Evolutionary conservation across 306 rosid genomes (phyloP), one percentile per base, ranked within the genome.

Genomic region (Rosa rugosa): DNA sequence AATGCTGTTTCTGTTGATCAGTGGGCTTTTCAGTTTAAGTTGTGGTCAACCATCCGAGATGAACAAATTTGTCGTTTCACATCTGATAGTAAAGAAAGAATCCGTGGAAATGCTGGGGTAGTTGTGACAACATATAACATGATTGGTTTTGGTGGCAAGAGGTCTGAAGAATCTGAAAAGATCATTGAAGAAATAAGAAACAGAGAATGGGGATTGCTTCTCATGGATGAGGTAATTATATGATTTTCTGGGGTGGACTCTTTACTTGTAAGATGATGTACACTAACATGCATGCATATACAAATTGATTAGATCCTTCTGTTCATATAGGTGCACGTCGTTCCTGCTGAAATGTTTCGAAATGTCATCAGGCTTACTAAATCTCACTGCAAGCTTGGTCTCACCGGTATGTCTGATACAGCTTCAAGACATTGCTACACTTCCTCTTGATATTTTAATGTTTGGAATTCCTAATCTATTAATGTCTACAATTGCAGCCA

Each of bases 301-400:
- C 13, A 51, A 17, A 18, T 51, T 11, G 10, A 53, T 57, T 6
- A 14, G 11, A 3, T 34, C 5, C 45, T 51, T 1, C 46, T 50
- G 76, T 41, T 72, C 53, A 25, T 73, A 5, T 83, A 90, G 97
- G 94, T 91, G 73, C 97, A 89, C 8, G 97, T 94, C 75, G 97
- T 89, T 87, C 95, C 99, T 11, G 99, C 99, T 65, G 95, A 89
- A 81, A 92, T 92, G 97, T 92, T 94, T 87, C 89, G 97, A 17
- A 94, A 94, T 87, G 99, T 94, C 83, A 94, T 94, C 69, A 20
- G 3, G 87, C 95, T 88, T 79, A 92, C 97, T 69, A 92, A 94
- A 83, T 94, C 99, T 75, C 97, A 94, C 85, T 94, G 99, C 90
- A 94, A 94, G 86, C 99, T 94, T 82, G 99, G 99, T 81, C 97